phyloP scores from a whole-genome alignment of 495 filamentous ascomycete genomes.

The Letharia lupina region DNA sequence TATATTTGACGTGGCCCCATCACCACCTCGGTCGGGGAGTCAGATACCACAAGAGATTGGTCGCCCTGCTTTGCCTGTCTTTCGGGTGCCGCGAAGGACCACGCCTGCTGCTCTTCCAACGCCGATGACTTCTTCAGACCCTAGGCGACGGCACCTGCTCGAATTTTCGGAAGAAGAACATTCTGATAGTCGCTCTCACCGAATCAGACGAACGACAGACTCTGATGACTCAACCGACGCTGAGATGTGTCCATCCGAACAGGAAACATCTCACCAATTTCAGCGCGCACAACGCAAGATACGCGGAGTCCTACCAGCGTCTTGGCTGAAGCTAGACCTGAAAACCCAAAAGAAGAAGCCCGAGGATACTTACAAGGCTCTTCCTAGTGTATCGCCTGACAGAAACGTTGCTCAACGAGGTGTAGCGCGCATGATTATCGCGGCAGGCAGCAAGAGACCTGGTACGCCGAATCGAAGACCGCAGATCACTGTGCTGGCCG shows the following conservation, averaged over 20 bases:
- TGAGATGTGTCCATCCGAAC: constrained; percentile 1
- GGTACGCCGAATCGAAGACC: constrained; percentile 27
- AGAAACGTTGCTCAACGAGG: constrained; percentile 42
- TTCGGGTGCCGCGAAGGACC: constrained; percentile 37
- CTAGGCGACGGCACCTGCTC: constrained; percentile 12
- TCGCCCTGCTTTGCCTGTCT: constrained; percentile 23
- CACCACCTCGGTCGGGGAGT: constrained; percentile 36
- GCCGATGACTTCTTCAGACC: constrained; percentile 28
- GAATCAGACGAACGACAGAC: background rate
- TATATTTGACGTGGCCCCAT: constrained; percentile 28
- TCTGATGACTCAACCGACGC: constrained; percentile 7
- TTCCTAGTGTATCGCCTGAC: constrained; percentile 13
- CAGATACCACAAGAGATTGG: constrained; percentile 25
- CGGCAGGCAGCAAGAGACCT: constrained; percentile 22
- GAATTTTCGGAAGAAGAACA: constrained; percentile 10
- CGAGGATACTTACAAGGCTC: constrained; percentile 18
- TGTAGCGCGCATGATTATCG: constrained; percentile 36
- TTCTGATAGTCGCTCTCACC: constrained; percentile 6
- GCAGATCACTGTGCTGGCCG: constrained; percentile 19
- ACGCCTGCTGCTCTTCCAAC: constrained; percentile 32
- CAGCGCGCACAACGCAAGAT: constrained; percentile 48
- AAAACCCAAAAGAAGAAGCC: constrained; percentile 35
- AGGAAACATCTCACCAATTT: constrained; percentile 23
- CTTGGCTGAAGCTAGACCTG: constrained; percentile 71
- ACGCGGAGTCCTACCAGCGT: constrained; percentile 82